phyloP scores from a whole-genome alignment of 805 yeast species.

The Peterozyma xylosa region DNA sequence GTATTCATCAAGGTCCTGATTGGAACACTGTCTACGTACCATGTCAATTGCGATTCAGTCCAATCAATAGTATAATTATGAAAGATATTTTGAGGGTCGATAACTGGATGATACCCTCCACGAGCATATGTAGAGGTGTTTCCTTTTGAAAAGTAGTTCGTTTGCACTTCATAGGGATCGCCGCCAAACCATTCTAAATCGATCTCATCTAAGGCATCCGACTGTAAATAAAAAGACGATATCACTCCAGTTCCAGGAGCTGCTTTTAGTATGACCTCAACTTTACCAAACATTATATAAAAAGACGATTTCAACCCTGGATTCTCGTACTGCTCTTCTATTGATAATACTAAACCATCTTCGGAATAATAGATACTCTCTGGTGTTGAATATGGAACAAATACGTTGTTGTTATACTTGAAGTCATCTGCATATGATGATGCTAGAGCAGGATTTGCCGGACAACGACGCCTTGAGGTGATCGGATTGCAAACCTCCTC shows the following conservation, averaged over 20 bases:
- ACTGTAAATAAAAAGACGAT: conserved; percentile 72
- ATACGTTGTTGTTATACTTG: conserved; percentile 33
- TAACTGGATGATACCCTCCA: conserved; percentile 61
- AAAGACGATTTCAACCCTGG: conserved; percentile 74
- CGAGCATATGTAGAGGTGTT: conserved; percentile 70
- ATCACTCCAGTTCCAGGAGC: conserved; percentile 76
- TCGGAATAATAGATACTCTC: conserved; percentile 34
- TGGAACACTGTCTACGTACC: conserved; percentile 65
- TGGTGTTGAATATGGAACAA: conserved; percentile 34
- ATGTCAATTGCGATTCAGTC: conserved; percentile 56
- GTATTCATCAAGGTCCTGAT: conserved; percentile 56
- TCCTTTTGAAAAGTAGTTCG: conserved; percentile 80
- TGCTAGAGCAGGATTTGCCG: conserved; percentile 54
- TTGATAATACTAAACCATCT: conserved; percentile 56
- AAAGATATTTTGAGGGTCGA: conserved; percentile 46
- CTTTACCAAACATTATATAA: conserved; percentile 84
- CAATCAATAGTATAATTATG: conserved; percentile 85
- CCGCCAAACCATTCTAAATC: conserved; percentile 87
- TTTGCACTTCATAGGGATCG: conserved; percentile 65
- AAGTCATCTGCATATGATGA: conserved; percentile 47
- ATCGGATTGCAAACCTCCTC: conserved; percentile 22
- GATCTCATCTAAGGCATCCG: conserved; percentile 83
- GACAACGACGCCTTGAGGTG: conserved; percentile 16
- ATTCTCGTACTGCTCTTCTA: conserved; percentile 61
- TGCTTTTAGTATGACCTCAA: conserved; percentile 64